These are phyloP conservation scores for Aspergillus sp. DNA, from an alignment of 2,329 filamentous ascomycete genomes.

Conservation along the genomic window DNA sequence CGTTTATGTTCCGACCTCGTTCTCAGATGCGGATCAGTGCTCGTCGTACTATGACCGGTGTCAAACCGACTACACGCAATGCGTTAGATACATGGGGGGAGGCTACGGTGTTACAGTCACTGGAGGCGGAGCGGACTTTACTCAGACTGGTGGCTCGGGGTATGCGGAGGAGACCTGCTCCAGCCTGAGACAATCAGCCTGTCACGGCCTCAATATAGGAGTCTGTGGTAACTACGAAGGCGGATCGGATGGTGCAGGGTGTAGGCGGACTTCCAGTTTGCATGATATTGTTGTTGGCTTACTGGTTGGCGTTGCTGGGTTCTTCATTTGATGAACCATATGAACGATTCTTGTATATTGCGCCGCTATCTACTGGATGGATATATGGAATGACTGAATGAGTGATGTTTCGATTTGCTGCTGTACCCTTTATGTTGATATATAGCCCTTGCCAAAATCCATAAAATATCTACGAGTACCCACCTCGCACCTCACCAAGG, in stretches of 20 bases:
- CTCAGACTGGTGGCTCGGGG: constrained; percentile 50
- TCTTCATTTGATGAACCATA: constrained; percentile 41
- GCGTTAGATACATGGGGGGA: constrained; percentile 52
- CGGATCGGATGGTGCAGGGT: constrained; percentile 33
- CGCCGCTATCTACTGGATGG: constrained; percentile 8
- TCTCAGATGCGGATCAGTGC: constrained; percentile 56
- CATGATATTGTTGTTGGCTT: constrained; percentile 49
- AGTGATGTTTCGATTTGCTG: constrained; percentile 14
- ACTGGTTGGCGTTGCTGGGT: constrained; percentile 52
- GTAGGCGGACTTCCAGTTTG: constrained; percentile 41
- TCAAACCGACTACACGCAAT: constrained; percentile 52
- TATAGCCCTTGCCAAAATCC: too few species aligned
- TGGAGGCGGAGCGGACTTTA: constrained; percentile 55
- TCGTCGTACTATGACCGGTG: constrained; percentile 60
- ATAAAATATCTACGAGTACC: too few species aligned
- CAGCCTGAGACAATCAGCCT: constrained; percentile 52
- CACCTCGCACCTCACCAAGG: too few species aligned
- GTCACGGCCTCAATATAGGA: constrained; percentile 53
- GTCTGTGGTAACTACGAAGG: constrained; percentile 46
- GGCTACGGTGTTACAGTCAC: constrained; percentile 57
- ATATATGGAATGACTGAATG: constrained; percentile 20
- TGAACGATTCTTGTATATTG: constrained; percentile 6
- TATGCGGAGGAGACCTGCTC: constrained; percentile 51
- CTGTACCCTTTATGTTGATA: too few species aligned
- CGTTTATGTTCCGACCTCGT: constrained; percentile 58